Evolutionary conservation across 306 rosid species (phyloP).

Genomic region (Begonia loranthoides): DNA sequence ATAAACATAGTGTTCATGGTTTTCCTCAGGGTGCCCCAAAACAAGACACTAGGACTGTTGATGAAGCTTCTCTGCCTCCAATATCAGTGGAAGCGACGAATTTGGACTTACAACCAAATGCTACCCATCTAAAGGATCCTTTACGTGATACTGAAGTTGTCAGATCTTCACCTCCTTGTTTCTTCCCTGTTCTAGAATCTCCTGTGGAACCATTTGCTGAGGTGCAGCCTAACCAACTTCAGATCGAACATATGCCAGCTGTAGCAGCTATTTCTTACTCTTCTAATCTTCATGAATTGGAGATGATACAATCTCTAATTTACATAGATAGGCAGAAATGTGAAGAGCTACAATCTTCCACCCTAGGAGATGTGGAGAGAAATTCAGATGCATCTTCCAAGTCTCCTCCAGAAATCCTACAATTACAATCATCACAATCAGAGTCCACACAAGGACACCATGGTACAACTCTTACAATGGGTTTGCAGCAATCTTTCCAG

Average conservation of each 20-base stretch:
- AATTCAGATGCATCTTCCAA: constrained; percentile 17
- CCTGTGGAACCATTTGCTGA: constrained; percentile 16
- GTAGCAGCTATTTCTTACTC: constrained; percentile 17
- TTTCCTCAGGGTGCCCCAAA: constrained; percentile 17
- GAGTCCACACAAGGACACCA: constrained; percentile 20
- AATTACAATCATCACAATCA: constrained; percentile 17
- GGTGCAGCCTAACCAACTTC: constrained; percentile 28
- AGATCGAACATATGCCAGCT: too few species aligned
- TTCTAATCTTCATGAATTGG: constrained; percentile 27
- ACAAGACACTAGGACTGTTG: constrained; percentile 14
- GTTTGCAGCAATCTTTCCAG: constrained; percentile 24
- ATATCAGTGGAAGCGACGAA: constrained; percentile 16
- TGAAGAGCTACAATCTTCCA: constrained; percentile 17
- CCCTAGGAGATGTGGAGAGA: constrained; percentile 20
- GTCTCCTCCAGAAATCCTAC: constrained; percentile 19
- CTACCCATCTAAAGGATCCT: constrained; percentile 16
- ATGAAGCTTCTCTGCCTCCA: constrained; percentile 20
- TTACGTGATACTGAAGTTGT: constrained; percentile 14
- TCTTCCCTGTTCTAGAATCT: constrained; percentile 22
- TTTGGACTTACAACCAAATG: constrained; percentile 19
- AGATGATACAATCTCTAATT: constrained; percentile 9
- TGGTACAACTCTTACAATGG: constrained; percentile 14
- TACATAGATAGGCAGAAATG: too few species aligned
- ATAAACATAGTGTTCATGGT: constrained; percentile 8
- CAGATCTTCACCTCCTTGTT: constrained; percentile 19